Evolutionary conservation across 2,329 filamentous ascomycete genomes (phyloP), one percentile per base, ranked within the genome.

Genomic region (Penicillium sp.): DNA sequence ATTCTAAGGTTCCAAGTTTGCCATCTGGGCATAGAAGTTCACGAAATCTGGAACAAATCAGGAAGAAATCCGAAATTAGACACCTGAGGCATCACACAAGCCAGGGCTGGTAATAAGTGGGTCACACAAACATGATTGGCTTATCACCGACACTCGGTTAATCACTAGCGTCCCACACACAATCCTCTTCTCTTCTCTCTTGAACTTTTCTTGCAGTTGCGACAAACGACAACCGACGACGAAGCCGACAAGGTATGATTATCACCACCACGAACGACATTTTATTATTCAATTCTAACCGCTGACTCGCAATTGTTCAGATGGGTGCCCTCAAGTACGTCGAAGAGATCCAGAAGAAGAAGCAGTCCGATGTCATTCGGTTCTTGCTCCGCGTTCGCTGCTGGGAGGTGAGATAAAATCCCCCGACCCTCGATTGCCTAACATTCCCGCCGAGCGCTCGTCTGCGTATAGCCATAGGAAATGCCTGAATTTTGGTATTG

Each of bases 321-420:
- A 97, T 97, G 94, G 94, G 94, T 90, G 93, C 93, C 85, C 91
- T 97, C 82, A 99, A 99, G 85, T 99, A 96, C 86, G 91, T 99
- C 84, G 95, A 99, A 88, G 94, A 99, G 88, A 89, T 99, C 85
- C 92, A 97, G 82, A 97, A 99, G 92, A 97, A 96, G 91, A 99
- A 99, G 92, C 94, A 99, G 89, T 96, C 91, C 81, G 94, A 99
- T 87, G 89, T 99, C 78, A 90, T 97, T 85, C 92, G 92, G 85
- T 99, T 99, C 88, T 89, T 99, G 84, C 91, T 97, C 82, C 93
- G 92, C 81, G 92, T 96, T 79, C 92, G 94, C 84, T 99, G 94
- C 92, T 99, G 94, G 94, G 94, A 99, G 90, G 93, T 81, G 77
- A 80, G 77, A 75, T 64, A 66, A 46, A 71, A 66, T 53, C 67